Conservation (phyloP, 768 basidiomycete genomes). For the Tulasnella calospora region DNA sequence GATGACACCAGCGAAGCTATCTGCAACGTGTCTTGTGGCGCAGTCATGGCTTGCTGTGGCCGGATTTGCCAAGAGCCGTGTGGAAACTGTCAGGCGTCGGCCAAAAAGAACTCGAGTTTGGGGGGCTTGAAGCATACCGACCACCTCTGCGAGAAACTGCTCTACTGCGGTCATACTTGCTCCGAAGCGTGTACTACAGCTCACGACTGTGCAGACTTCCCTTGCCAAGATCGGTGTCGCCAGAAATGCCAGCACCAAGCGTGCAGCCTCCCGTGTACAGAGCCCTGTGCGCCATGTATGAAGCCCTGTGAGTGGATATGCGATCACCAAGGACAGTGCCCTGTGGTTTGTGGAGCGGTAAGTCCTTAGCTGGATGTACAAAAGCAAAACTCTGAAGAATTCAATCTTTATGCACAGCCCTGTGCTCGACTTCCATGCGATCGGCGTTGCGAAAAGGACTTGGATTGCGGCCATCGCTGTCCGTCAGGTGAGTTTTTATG, state of each 20-base stretch:
- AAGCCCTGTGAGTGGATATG: slow-evolving; percentile 60
- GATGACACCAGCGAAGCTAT: slow-evolving; percentile 39
- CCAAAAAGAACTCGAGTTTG: no score
- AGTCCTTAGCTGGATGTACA: slow-evolving; percentile 32
- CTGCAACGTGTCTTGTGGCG: slow-evolving; percentile 45
- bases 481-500: slow-evolving; percentile 41
- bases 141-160: slow-evolving; percentile 49
- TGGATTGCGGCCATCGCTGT: slow-evolving; percentile 60
- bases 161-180: slow-evolving; percentile 58
- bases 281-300: slow-evolving; percentile 57
- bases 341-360: slow-evolving; percentile 65
- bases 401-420: slow-evolving; percentile 40
- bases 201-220: slow-evolving; percentile 45
- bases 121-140: slow-evolving; percentile 29
- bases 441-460: slow-evolving; percentile 43
- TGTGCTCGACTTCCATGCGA: slow-evolving; percentile 66
- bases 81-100: slow-evolving; percentile 43
- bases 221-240: slow-evolving; percentile 48
- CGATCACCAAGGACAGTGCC: slow-evolving; percentile 47
- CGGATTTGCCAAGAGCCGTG: slow-evolving; percentile 49
- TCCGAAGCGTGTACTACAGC: slow-evolving; percentile 43
- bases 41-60: slow-evolving; percentile 50
- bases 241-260: slow-evolving; percentile 52
- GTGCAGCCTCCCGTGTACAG: slow-evolving; percentile 49
- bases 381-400: neutral